phyloP scores from a whole-genome alignment of 2,329 filamentous ascomycete species.

The Pseudocercospora macadamiae region DNA sequence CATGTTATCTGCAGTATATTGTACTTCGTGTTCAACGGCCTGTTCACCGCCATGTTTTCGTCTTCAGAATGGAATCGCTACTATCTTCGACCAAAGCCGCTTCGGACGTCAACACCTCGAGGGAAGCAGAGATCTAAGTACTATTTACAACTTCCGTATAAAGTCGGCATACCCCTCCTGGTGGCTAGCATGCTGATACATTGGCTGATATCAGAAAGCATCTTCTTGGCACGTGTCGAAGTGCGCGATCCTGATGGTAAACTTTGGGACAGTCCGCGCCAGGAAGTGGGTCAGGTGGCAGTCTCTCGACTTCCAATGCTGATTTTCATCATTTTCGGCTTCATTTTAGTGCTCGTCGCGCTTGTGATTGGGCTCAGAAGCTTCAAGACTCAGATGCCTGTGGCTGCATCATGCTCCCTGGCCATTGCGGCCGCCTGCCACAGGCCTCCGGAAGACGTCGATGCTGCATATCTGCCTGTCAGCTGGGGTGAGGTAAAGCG shows the following conservation, averaged over 20 bases:
- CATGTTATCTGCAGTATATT: constrained; percentile 53
- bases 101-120: constrained; percentile 44
- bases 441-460: constrained; percentile 16
- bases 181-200: constrained; percentile 40
- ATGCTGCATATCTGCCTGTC: constrained; percentile 24
- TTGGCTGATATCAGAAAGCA: constrained; percentile 50
- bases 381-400: too few species aligned
- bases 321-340: too few species aligned
- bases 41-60: constrained; percentile 52
- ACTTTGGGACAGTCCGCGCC: too few species aligned
- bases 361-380: too few species aligned
- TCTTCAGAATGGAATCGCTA: constrained; percentile 53
- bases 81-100: constrained; percentile 34
- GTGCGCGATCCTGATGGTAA: too few species aligned
- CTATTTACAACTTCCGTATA: constrained; percentile 46
- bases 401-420: constrained; percentile 21
- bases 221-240: constrained; percentile 52
- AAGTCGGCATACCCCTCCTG: constrained; percentile 44
- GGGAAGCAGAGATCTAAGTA: constrained; percentile 46
- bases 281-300: too few species aligned
- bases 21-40: constrained; percentile 50
- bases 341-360: too few species aligned
- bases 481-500: constrained; percentile 24
- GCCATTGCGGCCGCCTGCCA: constrained; percentile 27
- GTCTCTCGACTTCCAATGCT: too few species aligned